Conservation (phyloP, 2,329 filamentous ascomycete species). For the Apiospora hydei region DNA sequence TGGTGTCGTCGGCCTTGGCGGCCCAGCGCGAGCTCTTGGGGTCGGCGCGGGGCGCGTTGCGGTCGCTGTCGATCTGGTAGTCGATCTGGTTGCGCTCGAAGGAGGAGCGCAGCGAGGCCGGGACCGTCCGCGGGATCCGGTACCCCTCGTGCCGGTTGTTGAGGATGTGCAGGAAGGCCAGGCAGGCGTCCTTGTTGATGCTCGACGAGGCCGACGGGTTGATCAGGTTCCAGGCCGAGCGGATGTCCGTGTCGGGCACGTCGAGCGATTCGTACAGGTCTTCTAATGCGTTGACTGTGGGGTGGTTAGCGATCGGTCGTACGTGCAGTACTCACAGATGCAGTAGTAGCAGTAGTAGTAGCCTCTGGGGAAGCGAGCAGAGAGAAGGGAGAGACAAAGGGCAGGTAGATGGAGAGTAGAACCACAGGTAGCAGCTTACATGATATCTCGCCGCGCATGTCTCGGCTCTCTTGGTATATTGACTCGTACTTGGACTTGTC, state of each 20-base stretch:
- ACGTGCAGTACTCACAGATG: neutral
- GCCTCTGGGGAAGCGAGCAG: neutral
- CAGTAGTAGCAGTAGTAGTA: neutral
- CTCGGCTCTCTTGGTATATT: constrained; percentile 92
- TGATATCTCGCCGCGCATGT: constrained; percentile 82
- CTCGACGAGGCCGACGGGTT: constrained; percentile 84
- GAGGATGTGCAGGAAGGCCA: constrained; percentile 95
- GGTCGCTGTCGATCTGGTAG: constrained; percentile 86
- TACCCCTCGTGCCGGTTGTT: constrained; percentile 95
- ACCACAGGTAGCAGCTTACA: constrained; percentile 60
- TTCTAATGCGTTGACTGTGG: constrained; percentile 75
- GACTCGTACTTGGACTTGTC: constrained; percentile 96
- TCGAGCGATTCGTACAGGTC: constrained; percentile 85
- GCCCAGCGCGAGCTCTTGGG: constrained; percentile 74
- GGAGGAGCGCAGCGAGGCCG: constrained; percentile 85
- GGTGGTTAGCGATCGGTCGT: constrained; percentile 25
- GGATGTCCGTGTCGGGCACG: constrained; percentile 78
- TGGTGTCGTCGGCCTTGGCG: constrained; percentile 78
- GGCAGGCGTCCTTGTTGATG: constrained; percentile 93
- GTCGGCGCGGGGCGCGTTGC: constrained; percentile 53
- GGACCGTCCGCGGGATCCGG: constrained; percentile 90
- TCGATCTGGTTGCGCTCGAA: constrained; percentile 98
- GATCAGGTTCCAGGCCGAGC: constrained; percentile 95
- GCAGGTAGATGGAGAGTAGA: constrained; percentile 1
- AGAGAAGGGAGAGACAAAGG: neutral